These are phyloP conservation scores for Amphibolis antarctica DNA, from an alignment of 106 monocot genomes.

Conservation along the genomic window DNA sequence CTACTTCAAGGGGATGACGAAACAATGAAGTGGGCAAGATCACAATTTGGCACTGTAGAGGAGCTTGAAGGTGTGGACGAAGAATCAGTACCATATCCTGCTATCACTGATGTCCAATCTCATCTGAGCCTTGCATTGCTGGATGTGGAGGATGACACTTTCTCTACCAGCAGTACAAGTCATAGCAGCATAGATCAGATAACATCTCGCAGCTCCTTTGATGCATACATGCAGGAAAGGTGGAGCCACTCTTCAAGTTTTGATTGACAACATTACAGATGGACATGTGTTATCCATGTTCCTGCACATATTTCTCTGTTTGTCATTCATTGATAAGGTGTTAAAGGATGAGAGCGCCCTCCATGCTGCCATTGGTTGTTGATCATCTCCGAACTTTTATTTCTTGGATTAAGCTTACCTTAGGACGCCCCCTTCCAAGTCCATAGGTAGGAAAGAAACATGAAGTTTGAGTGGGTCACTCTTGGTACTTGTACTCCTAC, in stretches of 20 bases:
- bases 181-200: slow-evolving; percentile 25
- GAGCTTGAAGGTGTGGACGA: slow-evolving; percentile 17
- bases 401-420: neutral
- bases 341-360: neutral
- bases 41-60: slow-evolving; percentile 4
- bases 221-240: slow-evolving; percentile 59
- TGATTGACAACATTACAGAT: slow-evolving; percentile 20
- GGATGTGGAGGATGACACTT: slow-evolving; percentile 22
- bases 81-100: slow-evolving; percentile 5
- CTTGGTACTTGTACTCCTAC: no score
- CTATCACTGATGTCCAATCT: slow-evolving; percentile 12
- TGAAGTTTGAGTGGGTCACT: no score
- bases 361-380: no score
- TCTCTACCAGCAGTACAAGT: slow-evolving; percentile 14
- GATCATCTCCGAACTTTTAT: neutral
- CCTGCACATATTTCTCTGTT: neutral
- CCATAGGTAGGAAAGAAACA: no score
- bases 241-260: slow-evolving; percentile 71
- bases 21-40: slow-evolving; percentile 9
- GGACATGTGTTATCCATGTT: neutral
- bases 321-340: neutral
- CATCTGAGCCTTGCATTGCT: slow-evolving; percentile 31
- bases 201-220: slow-evolving; percentile 41
- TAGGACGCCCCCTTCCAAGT: no score
- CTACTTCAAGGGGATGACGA: slow-evolving; percentile 21